These are phyloP conservation scores for Alternaria sp. DNA, from an alignment of 2,329 filamentous ascomycete species.

Conservation along the genomic window DNA sequence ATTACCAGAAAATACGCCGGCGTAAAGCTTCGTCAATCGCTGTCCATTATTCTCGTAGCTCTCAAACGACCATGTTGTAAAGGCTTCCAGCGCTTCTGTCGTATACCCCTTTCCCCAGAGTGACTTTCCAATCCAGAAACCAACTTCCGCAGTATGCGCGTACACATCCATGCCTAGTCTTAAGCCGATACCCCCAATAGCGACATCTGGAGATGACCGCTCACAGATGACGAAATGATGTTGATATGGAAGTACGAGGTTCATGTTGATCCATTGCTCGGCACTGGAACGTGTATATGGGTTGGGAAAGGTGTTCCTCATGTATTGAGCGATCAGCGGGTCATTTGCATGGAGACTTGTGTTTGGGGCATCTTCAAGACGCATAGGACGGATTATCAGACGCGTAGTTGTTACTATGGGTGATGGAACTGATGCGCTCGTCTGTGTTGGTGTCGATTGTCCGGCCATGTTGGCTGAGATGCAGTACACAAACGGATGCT, in stretches of 20 bases:
- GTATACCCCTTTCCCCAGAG: conserved; percentile 48
- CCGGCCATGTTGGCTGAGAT: conserved; percentile 24
- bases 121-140: conserved; percentile 54
- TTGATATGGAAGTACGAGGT: conserved; percentile 20
- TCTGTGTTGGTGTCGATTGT: conserved; percentile 24
- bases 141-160: conserved; percentile 50
- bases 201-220: conserved; percentile 12
- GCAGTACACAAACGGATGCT: not conserved
- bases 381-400: conserved; percentile 43
- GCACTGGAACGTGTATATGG: conserved; percentile 50
- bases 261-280: conserved; percentile 47
- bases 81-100: conserved; percentile 43
- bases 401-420: conserved; percentile 41
- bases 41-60: conserved; percentile 32
- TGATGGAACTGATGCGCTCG: conserved; percentile 31
- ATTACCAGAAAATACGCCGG: conserved; percentile 43
- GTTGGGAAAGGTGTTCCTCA: conserved; percentile 50
- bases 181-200: conserved; percentile 52
- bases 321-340: conserved; percentile 43
- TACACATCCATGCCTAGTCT: conserved; percentile 47
- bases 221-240: conserved; percentile 32
- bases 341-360: conserved; percentile 40
- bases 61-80: conserved; percentile 48
- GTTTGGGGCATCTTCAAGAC: conserved; percentile 41
- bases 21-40: conserved; percentile 42